Evolutionary conservation across 345 rosid species (phyloP).

Genomic region (Hirschfeldia incana): DNA sequence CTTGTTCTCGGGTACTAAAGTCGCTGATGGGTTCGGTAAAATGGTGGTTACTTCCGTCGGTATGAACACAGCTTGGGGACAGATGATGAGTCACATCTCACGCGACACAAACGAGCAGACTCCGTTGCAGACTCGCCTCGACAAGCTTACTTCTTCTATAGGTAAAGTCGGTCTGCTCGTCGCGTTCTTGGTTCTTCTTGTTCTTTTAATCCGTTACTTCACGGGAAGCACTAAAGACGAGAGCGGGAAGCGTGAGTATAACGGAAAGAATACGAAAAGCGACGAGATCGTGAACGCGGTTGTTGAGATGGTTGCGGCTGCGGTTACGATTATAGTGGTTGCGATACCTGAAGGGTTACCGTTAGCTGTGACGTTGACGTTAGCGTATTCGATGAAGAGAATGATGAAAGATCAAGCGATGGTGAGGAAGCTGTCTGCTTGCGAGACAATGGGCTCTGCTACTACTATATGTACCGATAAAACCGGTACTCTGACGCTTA

Average conservation of each 20-base stretch:
- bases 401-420: slow-evolving; percentile 86
- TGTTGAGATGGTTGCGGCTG: slow-evolving; percentile 63
- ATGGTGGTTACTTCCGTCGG: slow-evolving; percentile 78
- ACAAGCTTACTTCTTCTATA: slow-evolving; percentile 63
- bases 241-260: slow-evolving; percentile 48
- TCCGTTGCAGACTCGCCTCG: slow-evolving; percentile 64
- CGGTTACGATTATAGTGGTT: slow-evolving; percentile 82
- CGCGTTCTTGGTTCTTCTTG: slow-evolving; percentile 63
- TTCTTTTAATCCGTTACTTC: slow-evolving; percentile 64
- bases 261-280: slow-evolving; percentile 46
- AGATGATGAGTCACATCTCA: slow-evolving; percentile 68
- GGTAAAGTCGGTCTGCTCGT: slow-evolving; percentile 67
- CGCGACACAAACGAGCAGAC: slow-evolving; percentile 52
- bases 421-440: slow-evolving; percentile 77
- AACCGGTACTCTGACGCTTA: slow-evolving; percentile 81
- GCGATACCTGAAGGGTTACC: slow-evolving; percentile 87
- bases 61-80: slow-evolving; percentile 72
- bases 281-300: slow-evolving; percentile 58
- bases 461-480: slow-evolving; percentile 72
- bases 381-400: slow-evolving; percentile 79
- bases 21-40: slow-evolving; percentile 53
- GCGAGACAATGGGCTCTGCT: slow-evolving; percentile 92
- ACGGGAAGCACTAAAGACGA: slow-evolving; percentile 64
- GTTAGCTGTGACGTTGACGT: slow-evolving; percentile 73
- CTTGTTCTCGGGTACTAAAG: slow-evolving; percentile 61